A percentile compares a stretch with the other conserved stretches of the same genome.
Conservation (phyloP, 805 yeast genomes). For the Nakazawaea wyomingensis region DNA sequence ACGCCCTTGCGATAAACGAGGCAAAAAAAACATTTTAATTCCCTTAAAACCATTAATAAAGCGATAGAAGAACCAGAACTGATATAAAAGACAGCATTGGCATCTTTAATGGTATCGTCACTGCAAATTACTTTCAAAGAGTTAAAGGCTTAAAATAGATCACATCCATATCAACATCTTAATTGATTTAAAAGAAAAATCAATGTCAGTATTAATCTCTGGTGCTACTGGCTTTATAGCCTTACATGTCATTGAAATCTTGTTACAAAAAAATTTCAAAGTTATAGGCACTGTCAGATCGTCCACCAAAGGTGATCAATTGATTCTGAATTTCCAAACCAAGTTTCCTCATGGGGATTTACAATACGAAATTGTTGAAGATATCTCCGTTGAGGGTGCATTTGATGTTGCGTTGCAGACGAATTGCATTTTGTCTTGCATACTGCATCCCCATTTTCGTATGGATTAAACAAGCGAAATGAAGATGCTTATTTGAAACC, state of each 20-base stretch:
- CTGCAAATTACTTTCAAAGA: no score
- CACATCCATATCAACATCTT: no score
- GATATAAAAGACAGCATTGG: no score
- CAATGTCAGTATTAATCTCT: conserved; percentile 42
- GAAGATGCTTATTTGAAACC: conserved; percentile 49
- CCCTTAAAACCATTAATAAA: no score
- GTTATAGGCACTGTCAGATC: conserved; percentile 52
- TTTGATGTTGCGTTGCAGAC: conserved; percentile 39
- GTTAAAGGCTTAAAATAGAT: no score
- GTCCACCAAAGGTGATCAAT: conserved; percentile 12
- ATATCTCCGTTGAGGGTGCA: conserved; percentile 32
- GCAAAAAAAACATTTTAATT: no score
- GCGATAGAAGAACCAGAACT: no score
- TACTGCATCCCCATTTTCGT: conserved; percentile 43
- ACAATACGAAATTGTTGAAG: conserved; percentile 27
- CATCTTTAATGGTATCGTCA: no score
- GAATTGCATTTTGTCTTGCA: conserved; percentile 34
- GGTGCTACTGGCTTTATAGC: conserved; percentile 56
- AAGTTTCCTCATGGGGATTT: conserved; percentile 18
- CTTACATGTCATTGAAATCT: conserved; percentile 37
- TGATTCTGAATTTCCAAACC: conserved; percentile 12
- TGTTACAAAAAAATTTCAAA: conserved; percentile 33
- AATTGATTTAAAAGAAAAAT: no score
- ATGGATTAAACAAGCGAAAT: conserved; percentile 32
- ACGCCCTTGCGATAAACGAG: no score